phyloP scores from a whole-genome alignment of 2,329 filamentous ascomycete genomes.

The Botrytis medusae region DNA sequence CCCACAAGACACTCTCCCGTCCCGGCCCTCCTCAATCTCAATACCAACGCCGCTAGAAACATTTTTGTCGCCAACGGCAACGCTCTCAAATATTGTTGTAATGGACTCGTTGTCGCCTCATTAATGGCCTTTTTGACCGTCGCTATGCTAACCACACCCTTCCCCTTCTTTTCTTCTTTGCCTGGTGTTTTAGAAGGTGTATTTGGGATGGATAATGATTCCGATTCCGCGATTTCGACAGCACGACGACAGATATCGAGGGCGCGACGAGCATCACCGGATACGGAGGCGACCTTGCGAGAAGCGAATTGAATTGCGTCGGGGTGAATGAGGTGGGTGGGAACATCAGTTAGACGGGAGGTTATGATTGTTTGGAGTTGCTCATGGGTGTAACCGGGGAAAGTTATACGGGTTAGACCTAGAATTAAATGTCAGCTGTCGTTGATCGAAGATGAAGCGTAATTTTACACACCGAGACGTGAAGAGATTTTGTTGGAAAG shows the following conservation, averaged over 20 bases:
- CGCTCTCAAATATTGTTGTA: constrained; percentile 83
- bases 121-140: constrained; percentile 93
- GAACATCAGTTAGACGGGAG: constrained; percentile 85
- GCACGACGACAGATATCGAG: constrained; percentile 94
- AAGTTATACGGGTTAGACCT: constrained; percentile 89
- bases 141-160: constrained; percentile 76
- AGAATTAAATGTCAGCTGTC: constrained; percentile 28
- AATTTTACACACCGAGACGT: constrained; percentile 55
- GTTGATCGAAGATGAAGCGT: background rate
- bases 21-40: constrained; percentile 77
- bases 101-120: constrained; percentile 88
- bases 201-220: constrained; percentile 49
- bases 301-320: constrained; percentile 96
- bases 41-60: constrained; percentile 78
- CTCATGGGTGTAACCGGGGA: constrained; percentile 94
- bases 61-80: constrained; percentile 82
- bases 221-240: constrained; percentile 88
- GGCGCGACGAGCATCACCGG: constrained; percentile 86
- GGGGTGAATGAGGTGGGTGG: constrained; percentile 83
- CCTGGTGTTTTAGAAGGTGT: constrained; percentile 61
- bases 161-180: constrained; percentile 37
- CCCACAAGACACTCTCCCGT: constrained; percentile 84
- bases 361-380: constrained; percentile 97
- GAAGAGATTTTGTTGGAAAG: constrained; percentile 98
- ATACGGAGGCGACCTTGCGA: constrained; percentile 94